Evolutionary conservation across 768 basidiomycete species (phyloP), one percentile per base, ranked within the genome.

Genomic region (Trametes punicea): DNA sequence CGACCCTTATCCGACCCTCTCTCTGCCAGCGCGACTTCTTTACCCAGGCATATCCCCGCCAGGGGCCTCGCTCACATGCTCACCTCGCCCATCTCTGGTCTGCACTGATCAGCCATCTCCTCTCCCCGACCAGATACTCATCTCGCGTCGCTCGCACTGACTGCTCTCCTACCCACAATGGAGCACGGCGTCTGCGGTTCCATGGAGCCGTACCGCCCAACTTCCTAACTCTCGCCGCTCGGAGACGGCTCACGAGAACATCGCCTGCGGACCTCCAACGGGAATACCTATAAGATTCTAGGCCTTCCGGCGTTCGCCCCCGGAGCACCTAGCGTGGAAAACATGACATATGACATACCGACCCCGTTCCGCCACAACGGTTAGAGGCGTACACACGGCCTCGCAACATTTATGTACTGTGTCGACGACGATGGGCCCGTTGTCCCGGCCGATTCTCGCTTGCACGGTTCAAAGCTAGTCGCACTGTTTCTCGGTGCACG

Each of bases 361-460:
- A 33, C 20, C 18, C 47, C 41, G 41, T 29, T 38, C 55, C 48
- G 48, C 42, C 55, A 38, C 55, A 18, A 50, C 33, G 40, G 29
- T 26, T 16, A 44, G 10, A 11, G 23, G 27, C 9, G 33, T 21
- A 16, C 44, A 38, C 33, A 27, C 44, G 16, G 34, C 25, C 31
- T 6, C 40, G 33, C 36, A 25, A 8, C n/a, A n/a, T n/a, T n/a
- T n/a, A n/a, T n/a, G n/a, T n/a, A n/a, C n/a, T n/a, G n/a, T n/a
- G n/a, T n/a, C n/a, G n/a, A n/a, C n/a, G n/a, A n/a, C 48, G 20
- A 42, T 23, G 25, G 9, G 48, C 16, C 9, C 41, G 6, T 23
- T 51, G 51, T 51, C 51, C 51, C 51, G 51, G 51, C 51, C 51
- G 40, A n/a, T n/a, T n/a, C n/a, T n/a, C n/a, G n/a, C n/a, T n/a